Evolutionary conservation across 257 asterid species (phyloP).

Genomic region (Penstemon davidsonii): DNA sequence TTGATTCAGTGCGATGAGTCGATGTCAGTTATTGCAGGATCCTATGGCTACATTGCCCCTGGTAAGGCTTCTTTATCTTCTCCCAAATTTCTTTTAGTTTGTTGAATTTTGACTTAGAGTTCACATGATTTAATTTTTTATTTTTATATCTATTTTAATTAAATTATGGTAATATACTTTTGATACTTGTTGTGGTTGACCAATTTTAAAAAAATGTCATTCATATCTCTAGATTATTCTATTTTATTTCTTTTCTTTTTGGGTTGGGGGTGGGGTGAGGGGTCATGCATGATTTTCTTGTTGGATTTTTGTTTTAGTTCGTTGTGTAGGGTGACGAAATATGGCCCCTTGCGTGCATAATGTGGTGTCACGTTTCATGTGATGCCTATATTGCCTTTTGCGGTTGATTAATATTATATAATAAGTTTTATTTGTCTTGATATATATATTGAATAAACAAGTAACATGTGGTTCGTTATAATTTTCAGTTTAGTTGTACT

Average conservation of each 20-base stretch:
- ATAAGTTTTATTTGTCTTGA: neutral
- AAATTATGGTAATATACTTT: neutral
- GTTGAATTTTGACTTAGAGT: neutral
- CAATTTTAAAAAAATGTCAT: neutral
- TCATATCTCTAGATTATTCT: neutral
- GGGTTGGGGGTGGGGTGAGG: slow-evolving; percentile 5
- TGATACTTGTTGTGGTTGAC: neutral
- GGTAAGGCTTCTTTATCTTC: slow-evolving; percentile 37
- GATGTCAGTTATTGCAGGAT: slow-evolving; percentile 89
- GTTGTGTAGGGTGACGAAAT: slow-evolving; percentile 48
- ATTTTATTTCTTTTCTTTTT: neutral
- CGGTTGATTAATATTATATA: slow-evolving; percentile 12
- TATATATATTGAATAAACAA: neutral
- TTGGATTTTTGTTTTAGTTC: slow-evolving; percentile 34
- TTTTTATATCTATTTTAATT: neutral
- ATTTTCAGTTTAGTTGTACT: too few species aligned
- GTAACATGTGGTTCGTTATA: neutral
- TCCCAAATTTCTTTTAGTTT: neutral
- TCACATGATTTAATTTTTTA: neutral
- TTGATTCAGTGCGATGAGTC: slow-evolving; percentile 64
- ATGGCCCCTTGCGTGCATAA: slow-evolving; percentile 21
- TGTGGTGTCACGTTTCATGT: neutral
- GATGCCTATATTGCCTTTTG: slow-evolving; percentile 11
- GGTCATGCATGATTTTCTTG: slow-evolving; percentile 14
- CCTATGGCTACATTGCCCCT: slow-evolving; percentile 96